These are phyloP conservation scores for Rhodocollybia butyracea DNA, from an alignment of 768 basidiomycete species.

Conservation along the genomic window DNA sequence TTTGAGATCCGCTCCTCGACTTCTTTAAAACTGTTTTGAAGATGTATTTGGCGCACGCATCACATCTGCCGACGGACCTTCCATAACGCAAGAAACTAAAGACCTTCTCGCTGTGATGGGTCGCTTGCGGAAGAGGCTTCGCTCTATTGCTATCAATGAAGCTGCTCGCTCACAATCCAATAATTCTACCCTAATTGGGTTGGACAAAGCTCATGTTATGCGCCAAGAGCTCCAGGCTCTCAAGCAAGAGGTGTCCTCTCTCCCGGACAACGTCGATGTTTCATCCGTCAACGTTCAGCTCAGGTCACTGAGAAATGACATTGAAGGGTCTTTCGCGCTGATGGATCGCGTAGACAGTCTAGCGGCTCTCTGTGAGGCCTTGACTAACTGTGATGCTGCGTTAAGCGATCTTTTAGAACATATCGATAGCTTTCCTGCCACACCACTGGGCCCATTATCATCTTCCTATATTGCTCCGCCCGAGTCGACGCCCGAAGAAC, in stretches of 20 bases:
- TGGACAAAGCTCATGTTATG: slow-evolving; percentile 45
- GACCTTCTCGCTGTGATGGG: slow-evolving; percentile 50
- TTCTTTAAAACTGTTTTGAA: slow-evolving; percentile 17
- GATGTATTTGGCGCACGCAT: slow-evolving; percentile 56
- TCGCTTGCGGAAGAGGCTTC: slow-evolving; percentile 55
- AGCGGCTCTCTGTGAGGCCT: slow-evolving; percentile 45
- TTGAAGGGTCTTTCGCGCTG: slow-evolving; percentile 45
- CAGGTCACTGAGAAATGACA: slow-evolving; percentile 55
- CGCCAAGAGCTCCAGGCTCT: slow-evolving; percentile 44
- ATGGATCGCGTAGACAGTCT: slow-evolving; percentile 52
- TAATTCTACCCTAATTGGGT: slow-evolving; percentile 47
- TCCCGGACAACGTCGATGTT: slow-evolving; percentile 44
- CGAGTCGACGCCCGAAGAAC: slow-evolving; percentile 57
- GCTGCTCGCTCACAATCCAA: slow-evolving; percentile 38
- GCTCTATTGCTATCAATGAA: slow-evolving; percentile 58
- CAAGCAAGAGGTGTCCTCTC: slow-evolving; percentile 36
- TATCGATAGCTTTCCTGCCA: slow-evolving; percentile 76
- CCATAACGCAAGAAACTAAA: slow-evolving; percentile 35
- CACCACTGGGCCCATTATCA: slow-evolving; percentile 47
- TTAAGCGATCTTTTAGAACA: slow-evolving; percentile 85
- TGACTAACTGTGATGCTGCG: slow-evolving; percentile 64
- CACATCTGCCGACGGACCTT: slow-evolving; percentile 27
- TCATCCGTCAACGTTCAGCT: slow-evolving; percentile 51
- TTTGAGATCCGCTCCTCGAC: not conserved
- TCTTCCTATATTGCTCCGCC: slow-evolving; percentile 43